Percentiles rank a stretch among this genome's conserved stretches.
phyloP scores from a whole-genome alignment of 2,329 filamentous ascomycete genomes.

The Trichocomaceae sp. region DNA sequence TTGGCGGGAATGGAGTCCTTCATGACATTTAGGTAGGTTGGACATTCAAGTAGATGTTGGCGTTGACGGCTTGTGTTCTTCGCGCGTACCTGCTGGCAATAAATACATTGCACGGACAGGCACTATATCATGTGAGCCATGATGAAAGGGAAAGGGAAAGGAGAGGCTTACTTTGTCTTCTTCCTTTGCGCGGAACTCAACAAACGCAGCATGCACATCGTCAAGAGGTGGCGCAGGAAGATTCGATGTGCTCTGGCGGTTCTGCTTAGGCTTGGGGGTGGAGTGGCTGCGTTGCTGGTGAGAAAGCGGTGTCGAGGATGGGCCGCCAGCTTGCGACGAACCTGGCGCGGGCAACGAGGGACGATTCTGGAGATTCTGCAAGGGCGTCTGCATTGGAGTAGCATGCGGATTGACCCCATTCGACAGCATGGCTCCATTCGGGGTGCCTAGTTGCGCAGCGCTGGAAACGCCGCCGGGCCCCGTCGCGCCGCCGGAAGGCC shows the following conservation, averaged over 20 bases:
- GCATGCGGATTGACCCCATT: constrained; percentile 39
- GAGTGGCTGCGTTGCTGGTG: constrained; percentile 27
- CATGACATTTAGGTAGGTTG: constrained; percentile 47
- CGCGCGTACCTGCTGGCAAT: constrained; percentile 45
- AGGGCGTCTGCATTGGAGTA: constrained; percentile 36
- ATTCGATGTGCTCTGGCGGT: constrained; percentile 32
- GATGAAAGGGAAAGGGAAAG: background rate
- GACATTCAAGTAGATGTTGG: constrained; percentile 44
- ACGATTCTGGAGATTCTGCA: constrained; percentile 35
- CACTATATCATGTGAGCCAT: constrained; percentile 26
- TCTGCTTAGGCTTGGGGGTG: constrained; percentile 16
- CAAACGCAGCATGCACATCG: constrained; percentile 45
- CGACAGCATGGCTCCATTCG: constrained; percentile 39
- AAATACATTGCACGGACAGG: constrained; percentile 46
- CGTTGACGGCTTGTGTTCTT: constrained; percentile 47
- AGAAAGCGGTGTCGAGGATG: constrained; percentile 25
- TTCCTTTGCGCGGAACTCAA: constrained; percentile 43
- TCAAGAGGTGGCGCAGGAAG: constrained; percentile 43
- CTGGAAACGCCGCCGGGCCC: constrained; percentile 27
- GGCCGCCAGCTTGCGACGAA: constrained; percentile 23
- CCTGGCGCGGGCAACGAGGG: constrained; percentile 35
- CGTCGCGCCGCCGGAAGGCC: constrained; percentile 27
- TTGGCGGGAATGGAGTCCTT: constrained; percentile 48
- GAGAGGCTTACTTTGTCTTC: constrained; percentile 36
- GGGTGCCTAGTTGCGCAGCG: constrained; percentile 32